Base-by-base conservation (phyloP, 1,139 yeast genomes). In the Hyphopichia khmerensis region DNA sequence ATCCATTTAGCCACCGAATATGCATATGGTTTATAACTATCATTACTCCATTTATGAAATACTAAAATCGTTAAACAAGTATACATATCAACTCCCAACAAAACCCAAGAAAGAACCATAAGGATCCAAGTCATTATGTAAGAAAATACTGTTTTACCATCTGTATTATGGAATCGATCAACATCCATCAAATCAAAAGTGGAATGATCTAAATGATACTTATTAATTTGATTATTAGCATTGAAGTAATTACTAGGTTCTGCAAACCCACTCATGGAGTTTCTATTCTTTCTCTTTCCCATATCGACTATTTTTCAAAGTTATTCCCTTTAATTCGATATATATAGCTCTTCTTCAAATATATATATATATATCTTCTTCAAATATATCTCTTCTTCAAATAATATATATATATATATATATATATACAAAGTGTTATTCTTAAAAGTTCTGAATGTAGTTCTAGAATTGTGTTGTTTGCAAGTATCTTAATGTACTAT, bases 21-120 rank as follows among this genome's bases (percentile, higher is more conserved):
- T 55, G 74, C 67, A 77, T 80, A 47, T 75, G 87, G 58, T 77
- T 78, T 57, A 65, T 82, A 45, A 72, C 77, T 66, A 57, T 68
- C 62, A 13, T 79, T 69, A 3, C 86, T 79, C 96, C 96, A 89
- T 42, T 79, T 72, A 55, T 86, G 80, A 62, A 84, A 84, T 2
- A 87, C 95, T 50, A 89, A 69, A 41, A 89, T 77, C 50, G 80
- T 82, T 45, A 89, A 67, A 58, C 95, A 83, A 0, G 96, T 87
- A 64, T 87, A 89, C 19, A 88, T 72, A 65, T 89, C 97, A 4
- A 87, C 76, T 1, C 75, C 88, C 38, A 86, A 68, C 42, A 87
- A 77, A 0, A 81, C 80, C 44, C 80, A 55, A 33, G 84, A 77
- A 43, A 87, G 64, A 14, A 79, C 36, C 18, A 84, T 64, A 42